Evolutionary conservation across 2,329 filamentous ascomycete genomes (phyloP).

Genomic region (Cylindrodendrum hubeiense): DNA sequence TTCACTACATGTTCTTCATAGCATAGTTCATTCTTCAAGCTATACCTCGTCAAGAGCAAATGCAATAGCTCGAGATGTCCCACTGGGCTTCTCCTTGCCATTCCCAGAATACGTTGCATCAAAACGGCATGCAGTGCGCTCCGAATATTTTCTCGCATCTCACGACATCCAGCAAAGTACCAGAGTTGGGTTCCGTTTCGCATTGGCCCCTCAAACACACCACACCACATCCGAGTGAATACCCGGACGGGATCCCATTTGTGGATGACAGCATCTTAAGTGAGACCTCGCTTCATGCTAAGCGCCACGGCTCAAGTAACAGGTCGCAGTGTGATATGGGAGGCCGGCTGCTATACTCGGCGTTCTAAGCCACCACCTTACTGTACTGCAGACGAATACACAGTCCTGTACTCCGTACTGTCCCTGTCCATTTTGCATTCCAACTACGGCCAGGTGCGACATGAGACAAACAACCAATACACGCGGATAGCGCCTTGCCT

Average conservation of each 20-base stretch:
- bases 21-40: too few relatives aligned
- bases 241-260: neutral
- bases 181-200: neutral
- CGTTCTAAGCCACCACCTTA: neutral
- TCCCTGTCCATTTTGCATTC: neutral
- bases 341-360: neutral
- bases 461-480: conserved; percentile 1
- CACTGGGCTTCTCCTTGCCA: neutral
- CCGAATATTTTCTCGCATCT: neutral
- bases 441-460: neutral
- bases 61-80: too few relatives aligned
- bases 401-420: neutral
- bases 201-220: neutral
- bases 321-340: neutral
- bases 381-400: neutral
- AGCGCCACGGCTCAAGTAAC: neutral
- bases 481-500: neutral
- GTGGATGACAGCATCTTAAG: neutral
- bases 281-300: neutral
- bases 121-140: neutral
- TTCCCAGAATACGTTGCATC: neutral
- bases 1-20: too few relatives aligned
- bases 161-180: neutral
- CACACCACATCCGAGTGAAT: neutral
- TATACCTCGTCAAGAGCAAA: too few relatives aligned